Conservation (phyloP, 1,284 basidiomycete genomes). For the Abortiporus biennis region DNA sequence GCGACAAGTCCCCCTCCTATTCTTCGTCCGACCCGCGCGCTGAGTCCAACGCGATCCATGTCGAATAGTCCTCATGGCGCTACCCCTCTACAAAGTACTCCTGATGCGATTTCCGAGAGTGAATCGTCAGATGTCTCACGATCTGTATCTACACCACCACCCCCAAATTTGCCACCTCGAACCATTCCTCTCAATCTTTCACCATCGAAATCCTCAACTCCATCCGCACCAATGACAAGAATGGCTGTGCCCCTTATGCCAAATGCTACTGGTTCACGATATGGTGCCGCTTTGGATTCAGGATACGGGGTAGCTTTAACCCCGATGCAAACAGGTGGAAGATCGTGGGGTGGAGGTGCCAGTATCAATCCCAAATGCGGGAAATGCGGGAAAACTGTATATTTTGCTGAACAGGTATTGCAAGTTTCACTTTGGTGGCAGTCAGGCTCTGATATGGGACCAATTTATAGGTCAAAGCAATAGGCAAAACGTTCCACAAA, state of each 20-base stretch:
- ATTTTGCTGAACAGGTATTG: constrained; percentile 56
- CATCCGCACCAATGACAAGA: neutral
- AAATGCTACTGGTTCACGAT: constrained; percentile 23
- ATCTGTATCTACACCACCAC: too few species aligned
- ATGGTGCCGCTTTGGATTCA: constrained; percentile 38
- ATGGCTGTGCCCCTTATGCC: constrained; percentile 24
- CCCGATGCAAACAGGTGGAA: constrained; percentile 24
- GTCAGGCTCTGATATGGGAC: neutral
- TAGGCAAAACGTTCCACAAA: constrained; percentile 73
- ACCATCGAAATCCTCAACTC: neutral
- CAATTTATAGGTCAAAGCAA: constrained; percentile 55
- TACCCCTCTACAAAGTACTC: neutral
- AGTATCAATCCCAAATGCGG: constrained; percentile 53
- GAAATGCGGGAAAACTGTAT: constrained; percentile 54
- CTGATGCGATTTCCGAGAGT: too few species aligned
- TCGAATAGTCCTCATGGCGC: neutral
- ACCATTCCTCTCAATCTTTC: neutral
- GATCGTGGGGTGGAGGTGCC: constrained; percentile 37
- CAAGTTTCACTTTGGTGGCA: neutral
- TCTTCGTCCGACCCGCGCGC: constrained; percentile 26
- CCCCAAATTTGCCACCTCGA: too few species aligned
- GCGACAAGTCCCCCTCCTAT: constrained; percentile 22
- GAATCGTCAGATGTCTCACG: neutral
- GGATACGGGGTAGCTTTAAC: constrained; percentile 15
- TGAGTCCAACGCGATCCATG: constrained; percentile 23